phyloP scores from a whole-genome alignment of 1,284 basidiomycete species.

The Rhodotorula glutinis region DNA sequence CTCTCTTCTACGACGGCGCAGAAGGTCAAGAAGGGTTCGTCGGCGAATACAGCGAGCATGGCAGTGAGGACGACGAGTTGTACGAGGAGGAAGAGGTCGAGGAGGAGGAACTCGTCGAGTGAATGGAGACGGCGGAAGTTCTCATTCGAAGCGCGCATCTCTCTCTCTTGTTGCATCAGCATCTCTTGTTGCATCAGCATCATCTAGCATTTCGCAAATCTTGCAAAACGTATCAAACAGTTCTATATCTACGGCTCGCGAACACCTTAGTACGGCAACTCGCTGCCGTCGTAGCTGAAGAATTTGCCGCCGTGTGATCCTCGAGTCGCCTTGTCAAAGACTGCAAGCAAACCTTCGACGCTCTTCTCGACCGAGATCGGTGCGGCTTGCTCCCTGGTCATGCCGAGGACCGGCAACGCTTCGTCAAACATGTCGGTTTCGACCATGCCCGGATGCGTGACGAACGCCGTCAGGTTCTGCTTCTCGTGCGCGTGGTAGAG shows the following conservation, averaged over 20 bases:
- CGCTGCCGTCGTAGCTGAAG: not conserved
- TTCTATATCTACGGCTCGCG: too few species aligned
- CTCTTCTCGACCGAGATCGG: slow-evolving; percentile 4
- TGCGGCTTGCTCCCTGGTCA: too few species aligned
- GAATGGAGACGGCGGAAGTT: too few species aligned
- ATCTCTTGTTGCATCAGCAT: too few species aligned
- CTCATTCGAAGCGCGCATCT: too few species aligned
- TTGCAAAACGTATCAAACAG: too few species aligned
- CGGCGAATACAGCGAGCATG: not conserved
- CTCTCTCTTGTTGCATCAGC: not conserved
- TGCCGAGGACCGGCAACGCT: not conserved
- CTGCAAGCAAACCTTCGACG: not conserved
- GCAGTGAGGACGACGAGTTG: not conserved
- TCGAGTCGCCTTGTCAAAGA: slow-evolving; percentile 3
- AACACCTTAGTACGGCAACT: not conserved
- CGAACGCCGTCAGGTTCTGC: slow-evolving; percentile 5
- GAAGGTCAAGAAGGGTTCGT: not conserved
- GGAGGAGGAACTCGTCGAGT: not conserved
- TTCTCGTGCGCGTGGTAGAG: not conserved
- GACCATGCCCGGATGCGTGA: slow-evolving; percentile 7
- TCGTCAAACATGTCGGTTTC: slow-evolving; percentile 16
- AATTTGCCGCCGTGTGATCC: slow-evolving; percentile 9
- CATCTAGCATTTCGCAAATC: too few species aligned
- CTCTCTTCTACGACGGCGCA: not conserved
- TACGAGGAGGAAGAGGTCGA: slow-evolving; percentile 8